phyloP scores from a whole-genome alignment of 192 early-diverging fungal species.

The Nowakowskiella sp. region DNA sequence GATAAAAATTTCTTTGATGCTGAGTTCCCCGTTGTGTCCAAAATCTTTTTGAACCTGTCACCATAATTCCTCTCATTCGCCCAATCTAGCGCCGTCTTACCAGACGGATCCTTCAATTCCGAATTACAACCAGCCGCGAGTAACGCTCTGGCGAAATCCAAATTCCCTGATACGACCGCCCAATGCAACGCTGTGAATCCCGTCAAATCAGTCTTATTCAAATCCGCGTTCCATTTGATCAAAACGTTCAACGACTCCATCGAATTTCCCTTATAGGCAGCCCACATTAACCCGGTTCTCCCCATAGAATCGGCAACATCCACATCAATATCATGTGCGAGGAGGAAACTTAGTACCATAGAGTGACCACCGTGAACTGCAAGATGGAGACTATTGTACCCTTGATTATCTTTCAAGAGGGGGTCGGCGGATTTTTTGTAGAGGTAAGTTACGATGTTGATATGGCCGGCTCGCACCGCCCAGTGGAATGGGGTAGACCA shows the following conservation, averaged over 20 bases:
- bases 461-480: conserved; percentile 73
- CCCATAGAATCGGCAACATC: conserved; percentile 67
- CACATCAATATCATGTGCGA: conserved; percentile 62
- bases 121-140: conserved; percentile 66
- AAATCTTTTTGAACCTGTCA: conserved; percentile 26
- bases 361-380: conserved; percentile 76
- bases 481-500: conserved; percentile 88
- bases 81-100: conserved; percentile 77
- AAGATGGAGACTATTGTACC: conserved; percentile 85
- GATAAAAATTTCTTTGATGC: too few species aligned
- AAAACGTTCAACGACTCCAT: conserved; percentile 59
- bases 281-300: conserved; percentile 93
- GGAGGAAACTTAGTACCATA: conserved; percentile 67
- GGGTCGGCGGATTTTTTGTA: conserved; percentile 72
- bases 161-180: conserved; percentile 53
- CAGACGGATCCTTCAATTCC: conserved; percentile 57
- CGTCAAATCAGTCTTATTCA: conserved; percentile 60
- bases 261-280: conserved; percentile 77
- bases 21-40: conserved; percentile 11
- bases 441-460: conserved; percentile 65
- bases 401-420: conserved; percentile 64
- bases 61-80: conserved; percentile 56
- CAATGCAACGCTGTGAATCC: conserved; percentile 86
- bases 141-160: conserved; percentile 49
- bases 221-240: conserved; percentile 57